These are phyloP conservation scores for Zasmidium cellare DNA, from an alignment of 2,329 filamentous ascomycete genomes.

Conservation along the genomic window DNA sequence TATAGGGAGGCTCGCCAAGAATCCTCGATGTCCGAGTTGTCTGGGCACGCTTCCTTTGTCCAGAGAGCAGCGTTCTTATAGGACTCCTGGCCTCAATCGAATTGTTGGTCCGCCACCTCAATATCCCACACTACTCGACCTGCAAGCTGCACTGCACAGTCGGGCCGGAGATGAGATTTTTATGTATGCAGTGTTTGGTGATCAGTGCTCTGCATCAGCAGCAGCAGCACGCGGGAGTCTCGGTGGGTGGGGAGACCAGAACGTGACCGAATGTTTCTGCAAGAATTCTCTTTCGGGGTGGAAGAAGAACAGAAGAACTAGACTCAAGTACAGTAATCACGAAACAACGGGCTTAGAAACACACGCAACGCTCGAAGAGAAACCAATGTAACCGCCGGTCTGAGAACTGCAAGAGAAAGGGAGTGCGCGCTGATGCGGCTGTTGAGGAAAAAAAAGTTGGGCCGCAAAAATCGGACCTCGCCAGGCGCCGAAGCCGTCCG, in stretches of 20 bases:
- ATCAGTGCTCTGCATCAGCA: neutral
- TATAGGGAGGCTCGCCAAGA: neutral
- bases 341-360: too few relatives aligned
- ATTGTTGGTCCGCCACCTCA: neutral
- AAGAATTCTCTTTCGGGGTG: too few relatives aligned
- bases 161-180: neutral
- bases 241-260: neutral
- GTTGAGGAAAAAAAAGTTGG: neutral
- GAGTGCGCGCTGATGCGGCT: neutral
- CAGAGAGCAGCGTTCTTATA: neutral
- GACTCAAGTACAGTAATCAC: too few relatives aligned
- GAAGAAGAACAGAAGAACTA: too few relatives aligned
- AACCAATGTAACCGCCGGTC: too few relatives aligned
- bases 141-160: neutral
- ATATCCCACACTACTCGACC: neutral
- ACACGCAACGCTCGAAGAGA: too few relatives aligned
- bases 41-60: neutral
- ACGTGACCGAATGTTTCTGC: neutral
- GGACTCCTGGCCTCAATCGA: neutral
- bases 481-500: neutral
- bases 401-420: neutral
- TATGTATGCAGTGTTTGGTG: neutral
- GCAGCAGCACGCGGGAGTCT: neutral
- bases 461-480: neutral
- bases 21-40: neutral